Evolutionary conservation across 805 yeast genomes (phyloP), one percentile per base, ranked within the genome.

Genomic region (Starmerella apis): DNA sequence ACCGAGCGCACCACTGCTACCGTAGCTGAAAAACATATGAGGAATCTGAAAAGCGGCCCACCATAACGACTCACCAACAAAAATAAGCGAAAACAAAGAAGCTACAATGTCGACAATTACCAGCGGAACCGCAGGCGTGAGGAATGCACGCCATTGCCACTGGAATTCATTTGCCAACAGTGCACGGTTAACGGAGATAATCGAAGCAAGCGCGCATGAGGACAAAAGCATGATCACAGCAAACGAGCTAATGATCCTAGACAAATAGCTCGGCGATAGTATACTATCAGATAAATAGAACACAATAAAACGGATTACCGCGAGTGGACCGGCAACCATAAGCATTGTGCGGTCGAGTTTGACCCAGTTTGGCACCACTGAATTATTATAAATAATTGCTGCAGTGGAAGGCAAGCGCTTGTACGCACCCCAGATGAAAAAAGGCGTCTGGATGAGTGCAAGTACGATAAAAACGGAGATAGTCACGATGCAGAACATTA

Each of bases 91-190:
- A 20, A 49, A 1, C 5, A 49, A 6, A 11, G 39, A 22, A 18
- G 45, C 27, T n/a, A 58, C 20, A 1, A 49, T 4, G 32, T 56
- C 54, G 16, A 46, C 19, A 25, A 41, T 41, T 14, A 49, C 56
- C 24, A 59, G 42, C 3, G 63, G 63, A n/a, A 60, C 44, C 7
- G 59, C 59, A 7, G 62, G 62, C 16, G 63, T 60, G 22, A 60
- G 50, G 53, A 60, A 60, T 22, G 62, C 61, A 20, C 63, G 59
- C 63, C 63, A 60, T 32, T 60, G 63, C 63, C 63, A 60, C 43
- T 60, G 60, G 56, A 60, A 59, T 47, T 60, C 63, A 46, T 59
- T 60, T 18, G 59, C 53, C 11, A 60, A 55, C 47, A 60, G 47
- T 2, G 62, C 63, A 23, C 63, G 60, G 50, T 60, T 60, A 28